A percentile compares a stretch with the other conserved stretches of the same genome.
Evolutionary conservation across 75 land plant species (phyloP).

Genomic region (Chamaecyparis obtusa): DNA sequence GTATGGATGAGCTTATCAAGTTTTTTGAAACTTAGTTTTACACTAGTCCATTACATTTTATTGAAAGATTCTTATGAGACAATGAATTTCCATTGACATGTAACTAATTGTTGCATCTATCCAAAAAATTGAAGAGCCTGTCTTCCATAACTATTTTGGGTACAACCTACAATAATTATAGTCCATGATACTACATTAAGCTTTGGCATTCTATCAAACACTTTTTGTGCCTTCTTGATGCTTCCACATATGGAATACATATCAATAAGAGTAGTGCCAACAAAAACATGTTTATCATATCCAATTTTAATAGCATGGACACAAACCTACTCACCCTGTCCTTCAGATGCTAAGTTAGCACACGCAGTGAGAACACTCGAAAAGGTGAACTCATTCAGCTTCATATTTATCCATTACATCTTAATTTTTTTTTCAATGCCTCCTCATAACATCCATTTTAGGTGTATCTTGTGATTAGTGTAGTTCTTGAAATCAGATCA

Average conservation of each 20-base stretch:
- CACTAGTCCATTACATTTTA: no score
- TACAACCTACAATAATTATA: conserved; percentile 26
- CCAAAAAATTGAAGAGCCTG: conserved; percentile 18
- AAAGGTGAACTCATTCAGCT: conserved; percentile 26
- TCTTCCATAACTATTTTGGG: conserved; percentile 15
- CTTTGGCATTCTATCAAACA: conserved; percentile 21
- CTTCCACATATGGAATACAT: conserved; percentile 30
- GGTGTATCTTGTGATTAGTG: conserved; percentile 24
- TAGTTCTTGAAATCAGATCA: conserved; percentile 19
- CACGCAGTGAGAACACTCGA: conserved; percentile 23
- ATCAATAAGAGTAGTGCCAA: conserved; percentile 26
- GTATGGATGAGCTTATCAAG: no score
- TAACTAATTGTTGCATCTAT: conserved; percentile 18
- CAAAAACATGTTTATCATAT: conserved; percentile 5
- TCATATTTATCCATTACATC: neutral
- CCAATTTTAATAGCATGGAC: conserved; percentile 10
- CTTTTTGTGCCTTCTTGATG: conserved; percentile 14
- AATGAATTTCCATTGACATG: no score
- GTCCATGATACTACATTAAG: conserved; percentile 24
- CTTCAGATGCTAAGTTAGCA: neutral
- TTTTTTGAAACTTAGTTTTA: no score
- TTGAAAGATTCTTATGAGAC: no score
- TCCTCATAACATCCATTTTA: conserved; percentile 8
- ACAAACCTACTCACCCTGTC: conserved; percentile 20
- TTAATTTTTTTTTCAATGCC: no score